Percentiles rank a stretch among this genome's conserved stretches.
Evolutionary conservation across 495 filamentous ascomycete species (phyloP).

Genomic region (Neurospora terricola): DNA sequence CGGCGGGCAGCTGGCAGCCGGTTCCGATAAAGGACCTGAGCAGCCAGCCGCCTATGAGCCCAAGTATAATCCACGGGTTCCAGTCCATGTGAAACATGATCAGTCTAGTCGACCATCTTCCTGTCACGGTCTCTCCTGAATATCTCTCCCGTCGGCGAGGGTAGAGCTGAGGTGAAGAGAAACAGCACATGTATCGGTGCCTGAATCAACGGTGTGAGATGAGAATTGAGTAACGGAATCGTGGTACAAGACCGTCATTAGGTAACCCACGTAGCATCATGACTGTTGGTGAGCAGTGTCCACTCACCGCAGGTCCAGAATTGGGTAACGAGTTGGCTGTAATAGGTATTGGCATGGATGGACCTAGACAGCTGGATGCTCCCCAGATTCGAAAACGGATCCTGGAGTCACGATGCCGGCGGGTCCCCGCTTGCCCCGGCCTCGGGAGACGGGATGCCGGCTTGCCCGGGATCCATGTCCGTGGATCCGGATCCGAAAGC

Average conservation of each 20-base stretch:
- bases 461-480: slow-evolving; percentile 1
- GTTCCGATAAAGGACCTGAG: background rate
- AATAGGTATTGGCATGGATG: background rate
- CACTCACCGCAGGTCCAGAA: background rate
- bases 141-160: background rate
- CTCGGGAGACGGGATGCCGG: background rate
- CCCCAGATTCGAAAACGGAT: background rate
- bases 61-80: background rate
- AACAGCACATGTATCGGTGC: background rate
- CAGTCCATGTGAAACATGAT: background rate
- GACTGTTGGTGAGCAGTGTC: background rate
- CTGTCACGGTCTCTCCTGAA: background rate
- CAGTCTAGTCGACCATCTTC: background rate
- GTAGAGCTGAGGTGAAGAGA: background rate
- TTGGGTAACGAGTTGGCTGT: background rate
- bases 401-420: background rate
- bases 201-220: background rate
- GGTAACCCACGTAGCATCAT: background rate
- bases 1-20: background rate
- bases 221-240: background rate
- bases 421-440: background rate
- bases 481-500: background rate
- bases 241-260: background rate
- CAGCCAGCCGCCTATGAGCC: background rate
- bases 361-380: background rate